A percentile compares a stretch with the other conserved stretches of the same genome.
These are phyloP conservation scores for Ascochyta lentis DNA, from an alignment of 2,329 filamentous ascomycete species.

Conservation along the genomic window DNA sequence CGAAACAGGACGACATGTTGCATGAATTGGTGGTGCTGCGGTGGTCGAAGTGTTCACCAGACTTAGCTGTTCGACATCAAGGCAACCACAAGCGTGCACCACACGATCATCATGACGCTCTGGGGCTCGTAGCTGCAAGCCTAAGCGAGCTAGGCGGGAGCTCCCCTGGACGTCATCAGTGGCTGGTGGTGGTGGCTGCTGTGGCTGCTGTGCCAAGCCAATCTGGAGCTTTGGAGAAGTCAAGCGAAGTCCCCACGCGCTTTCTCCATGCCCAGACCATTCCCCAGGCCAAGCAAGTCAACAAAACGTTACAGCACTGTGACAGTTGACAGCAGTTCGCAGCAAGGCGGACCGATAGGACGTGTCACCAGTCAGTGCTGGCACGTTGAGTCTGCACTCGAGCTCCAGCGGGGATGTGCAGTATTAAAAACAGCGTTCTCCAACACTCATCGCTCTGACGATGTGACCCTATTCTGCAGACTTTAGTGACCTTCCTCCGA, in stretches of 20 bases:
- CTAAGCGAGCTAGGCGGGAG: conserved; percentile 6
- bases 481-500: conserved; percentile 8
- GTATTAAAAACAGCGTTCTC: neutral
- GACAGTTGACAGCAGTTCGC: conserved; percentile 17
- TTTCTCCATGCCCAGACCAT: conserved; percentile 17
- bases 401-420: neutral
- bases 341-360: conserved; percentile 4
- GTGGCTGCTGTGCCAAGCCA: conserved; percentile 7
- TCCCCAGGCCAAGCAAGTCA: conserved; percentile 21
- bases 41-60: conserved; percentile 2
- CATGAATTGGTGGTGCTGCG: neutral
- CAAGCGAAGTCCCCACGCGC: conserved; percentile 11
- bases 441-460: neutral
- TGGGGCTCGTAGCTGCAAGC: neutral
- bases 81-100: conserved; percentile 6
- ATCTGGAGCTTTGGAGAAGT: conserved; percentile 3
- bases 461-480: neutral
- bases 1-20: conserved; percentile 70
- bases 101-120: conserved; percentile 14
- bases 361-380: neutral
- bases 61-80: conserved; percentile 3
- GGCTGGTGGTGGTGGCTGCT: neutral
- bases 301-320: conserved; percentile 8
- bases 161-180: conserved; percentile 12
- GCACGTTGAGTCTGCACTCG: neutral